Conservation (phyloP, 2,329 filamentous ascomycete species). For the Trichophyton simii region DNA sequence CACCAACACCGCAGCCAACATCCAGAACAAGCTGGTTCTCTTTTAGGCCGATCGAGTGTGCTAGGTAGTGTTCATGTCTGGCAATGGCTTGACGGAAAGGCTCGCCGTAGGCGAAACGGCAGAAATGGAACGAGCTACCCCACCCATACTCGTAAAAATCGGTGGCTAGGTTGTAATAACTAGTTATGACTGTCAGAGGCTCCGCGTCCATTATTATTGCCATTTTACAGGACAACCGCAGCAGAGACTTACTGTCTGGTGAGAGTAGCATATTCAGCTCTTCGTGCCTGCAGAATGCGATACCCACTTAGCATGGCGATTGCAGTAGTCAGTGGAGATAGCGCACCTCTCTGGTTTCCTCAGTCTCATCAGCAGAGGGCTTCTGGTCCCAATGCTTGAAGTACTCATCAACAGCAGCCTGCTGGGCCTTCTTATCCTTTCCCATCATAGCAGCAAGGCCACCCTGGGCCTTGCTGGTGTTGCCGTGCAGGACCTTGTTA, state of each 20-base stretch:
- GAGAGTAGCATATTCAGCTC: constrained; percentile 80
- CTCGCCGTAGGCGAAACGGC: constrained; percentile 78
- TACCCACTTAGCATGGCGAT: neutral
- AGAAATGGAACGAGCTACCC: constrained; percentile 96
- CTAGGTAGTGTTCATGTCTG: constrained; percentile 95
- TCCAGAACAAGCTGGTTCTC: constrained; percentile 84
- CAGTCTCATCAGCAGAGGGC: constrained; percentile 63
- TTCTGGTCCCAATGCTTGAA: constrained; percentile 97
- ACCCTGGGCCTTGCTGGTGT: constrained; percentile 55
- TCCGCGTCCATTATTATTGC: neutral
- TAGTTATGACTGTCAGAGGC: constrained; percentile 23
- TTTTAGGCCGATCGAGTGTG: constrained; percentile 72
- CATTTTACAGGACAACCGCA: neutral
- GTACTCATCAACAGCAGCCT: constrained; percentile 77
- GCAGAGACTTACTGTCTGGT: constrained; percentile 66
- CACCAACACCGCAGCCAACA: constrained; percentile 93
- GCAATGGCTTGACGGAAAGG: constrained; percentile 83
- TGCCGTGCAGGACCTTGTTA: constrained; percentile 75
- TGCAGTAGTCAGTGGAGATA: neutral
- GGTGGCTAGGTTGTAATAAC: constrained; percentile 95
- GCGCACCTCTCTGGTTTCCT: constrained; percentile 62
- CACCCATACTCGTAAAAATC: constrained; percentile 95
- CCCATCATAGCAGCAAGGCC: constrained; percentile 72
- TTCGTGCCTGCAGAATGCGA: constrained; percentile 47
- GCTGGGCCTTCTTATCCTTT: constrained; percentile 68